Conservation (phyloP, 768 basidiomycete genomes). For the Serendipita vermifera region DNA sequence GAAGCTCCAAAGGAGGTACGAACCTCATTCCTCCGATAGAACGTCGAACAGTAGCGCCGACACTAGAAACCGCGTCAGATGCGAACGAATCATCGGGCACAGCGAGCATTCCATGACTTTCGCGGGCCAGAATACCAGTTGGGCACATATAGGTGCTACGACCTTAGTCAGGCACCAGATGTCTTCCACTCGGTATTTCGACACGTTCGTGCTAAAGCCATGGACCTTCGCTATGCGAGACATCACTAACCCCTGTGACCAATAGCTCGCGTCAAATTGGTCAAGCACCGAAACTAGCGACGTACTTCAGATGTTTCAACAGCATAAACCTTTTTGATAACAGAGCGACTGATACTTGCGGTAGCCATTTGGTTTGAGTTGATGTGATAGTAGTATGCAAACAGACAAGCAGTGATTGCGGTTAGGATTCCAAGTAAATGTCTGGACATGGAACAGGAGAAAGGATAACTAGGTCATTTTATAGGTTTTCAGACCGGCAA, state of each 20-base stretch:
- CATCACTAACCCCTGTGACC: too few species aligned
- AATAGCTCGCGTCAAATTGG: too few species aligned
- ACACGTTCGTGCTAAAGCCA: too few species aligned
- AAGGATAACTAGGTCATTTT: neutral
- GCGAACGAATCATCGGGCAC: neutral
- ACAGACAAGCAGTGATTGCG: neutral
- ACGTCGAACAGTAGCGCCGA: conserved; percentile 68
- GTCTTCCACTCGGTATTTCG: too few species aligned
- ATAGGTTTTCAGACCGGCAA: neutral
- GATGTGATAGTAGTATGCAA: neutral
- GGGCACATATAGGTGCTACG: too few species aligned
- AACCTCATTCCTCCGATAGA: conserved; percentile 64
- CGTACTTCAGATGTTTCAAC: conserved; percentile 58
- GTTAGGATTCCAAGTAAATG: neutral
- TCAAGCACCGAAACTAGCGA: too few species aligned
- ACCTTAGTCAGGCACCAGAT: too few species aligned
- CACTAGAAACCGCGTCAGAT: conserved; percentile 26
- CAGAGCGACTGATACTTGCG: conserved; percentile 31
- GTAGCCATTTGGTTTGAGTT: conserved; percentile 1
- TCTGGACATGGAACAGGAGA: neutral
- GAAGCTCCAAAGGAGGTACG: too few species aligned
- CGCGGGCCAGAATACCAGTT: neutral
- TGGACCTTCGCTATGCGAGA: too few species aligned
- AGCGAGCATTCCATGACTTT: neutral
- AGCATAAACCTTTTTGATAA: conserved; percentile 64